These are phyloP conservation scores for Trametes gibbosa DNA, from an alignment of 768 basidiomycete genomes.

Conservation along the genomic window DNA sequence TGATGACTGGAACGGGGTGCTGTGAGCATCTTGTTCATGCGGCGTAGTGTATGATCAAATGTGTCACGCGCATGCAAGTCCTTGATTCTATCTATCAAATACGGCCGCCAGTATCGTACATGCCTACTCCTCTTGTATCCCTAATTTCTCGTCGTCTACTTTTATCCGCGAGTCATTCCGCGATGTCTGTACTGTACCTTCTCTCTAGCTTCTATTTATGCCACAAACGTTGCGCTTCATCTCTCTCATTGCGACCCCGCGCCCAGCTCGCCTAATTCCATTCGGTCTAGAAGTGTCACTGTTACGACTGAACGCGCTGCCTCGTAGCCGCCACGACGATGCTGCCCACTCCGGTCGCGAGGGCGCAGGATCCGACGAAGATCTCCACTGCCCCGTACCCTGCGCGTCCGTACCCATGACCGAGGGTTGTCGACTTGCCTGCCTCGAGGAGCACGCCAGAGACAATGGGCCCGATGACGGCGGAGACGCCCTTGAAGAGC, in stretches of 20 bases:
- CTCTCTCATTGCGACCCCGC: too few species aligned
- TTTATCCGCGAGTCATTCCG: background rate
- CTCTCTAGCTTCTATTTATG: background rate
- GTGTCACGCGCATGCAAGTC: background rate
- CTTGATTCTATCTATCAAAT: background rate
- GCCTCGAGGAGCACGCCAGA: conserved; percentile 24
- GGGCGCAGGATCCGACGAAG: conserved; percentile 23
- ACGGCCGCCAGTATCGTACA: background rate
- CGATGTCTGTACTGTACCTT: background rate
- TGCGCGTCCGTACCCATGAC: conserved; percentile 14
- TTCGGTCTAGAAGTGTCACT: too few species aligned
- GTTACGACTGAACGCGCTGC: background rate
- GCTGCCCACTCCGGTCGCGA: conserved; percentile 20
- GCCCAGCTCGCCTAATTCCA: too few species aligned
- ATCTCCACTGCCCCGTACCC: conserved; percentile 24
- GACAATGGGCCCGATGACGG: conserved; percentile 25
- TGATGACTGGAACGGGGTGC: conserved; percentile 27
- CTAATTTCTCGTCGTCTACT: background rate
- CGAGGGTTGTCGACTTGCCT: conserved; percentile 11
- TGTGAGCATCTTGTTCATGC: background rate
- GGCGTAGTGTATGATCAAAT: too few species aligned
- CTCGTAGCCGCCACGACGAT: conserved; percentile 18
- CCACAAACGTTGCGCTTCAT: background rate
- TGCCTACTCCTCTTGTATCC: background rate
- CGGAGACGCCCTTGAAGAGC: conserved; percentile 22